Percentiles rank a stretch among this genome's conserved stretches.
Evolutionary conservation across 352 stramenopile species (phyloP).

Genomic region (Poterioochromonas sp.): DNA sequence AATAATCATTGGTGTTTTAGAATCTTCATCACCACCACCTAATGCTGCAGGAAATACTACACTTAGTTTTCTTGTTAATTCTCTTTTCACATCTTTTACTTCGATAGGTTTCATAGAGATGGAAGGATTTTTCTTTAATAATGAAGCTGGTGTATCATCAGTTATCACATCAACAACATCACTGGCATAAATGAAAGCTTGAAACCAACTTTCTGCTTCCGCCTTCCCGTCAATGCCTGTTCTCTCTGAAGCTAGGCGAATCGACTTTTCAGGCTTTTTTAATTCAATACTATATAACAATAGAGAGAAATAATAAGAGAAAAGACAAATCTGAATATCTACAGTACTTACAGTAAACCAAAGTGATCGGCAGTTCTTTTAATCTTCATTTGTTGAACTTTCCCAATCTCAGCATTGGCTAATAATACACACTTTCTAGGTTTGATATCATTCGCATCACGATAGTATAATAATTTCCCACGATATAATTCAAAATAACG

Average conservation of each 20-base stretch:
- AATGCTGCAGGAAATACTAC: too few species aligned
- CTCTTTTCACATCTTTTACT: too few species aligned
- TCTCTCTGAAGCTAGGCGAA: constrained; percentile 3
- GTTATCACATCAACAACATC: too few species aligned
- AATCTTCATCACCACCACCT: too few species aligned
- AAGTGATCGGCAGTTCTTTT: not conserved
- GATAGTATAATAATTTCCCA: not conserved
- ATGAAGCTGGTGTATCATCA: too few species aligned
- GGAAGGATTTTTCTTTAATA: too few species aligned
- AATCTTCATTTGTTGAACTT: not conserved
- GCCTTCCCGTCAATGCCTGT: not conserved
- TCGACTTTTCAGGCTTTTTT: not conserved
- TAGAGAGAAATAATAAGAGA: not conserved
- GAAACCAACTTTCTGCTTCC: constrained; percentile 28
- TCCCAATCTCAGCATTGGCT: not conserved
- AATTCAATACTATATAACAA: constrained; percentile 7
- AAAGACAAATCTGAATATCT: not conserved
- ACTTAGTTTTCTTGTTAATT: too few species aligned
- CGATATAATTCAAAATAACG: constrained; percentile 17
- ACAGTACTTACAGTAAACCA: not conserved
- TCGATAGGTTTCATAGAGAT: too few species aligned
- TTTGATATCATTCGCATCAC: not conserved
- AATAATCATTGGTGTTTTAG: not conserved
- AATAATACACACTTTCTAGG: not conserved
- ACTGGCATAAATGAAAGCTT: constrained; percentile 11